phyloP scores from a whole-genome alignment of 2,329 filamentous ascomycete species.

The Rachicladosporium sp. region DNA sequence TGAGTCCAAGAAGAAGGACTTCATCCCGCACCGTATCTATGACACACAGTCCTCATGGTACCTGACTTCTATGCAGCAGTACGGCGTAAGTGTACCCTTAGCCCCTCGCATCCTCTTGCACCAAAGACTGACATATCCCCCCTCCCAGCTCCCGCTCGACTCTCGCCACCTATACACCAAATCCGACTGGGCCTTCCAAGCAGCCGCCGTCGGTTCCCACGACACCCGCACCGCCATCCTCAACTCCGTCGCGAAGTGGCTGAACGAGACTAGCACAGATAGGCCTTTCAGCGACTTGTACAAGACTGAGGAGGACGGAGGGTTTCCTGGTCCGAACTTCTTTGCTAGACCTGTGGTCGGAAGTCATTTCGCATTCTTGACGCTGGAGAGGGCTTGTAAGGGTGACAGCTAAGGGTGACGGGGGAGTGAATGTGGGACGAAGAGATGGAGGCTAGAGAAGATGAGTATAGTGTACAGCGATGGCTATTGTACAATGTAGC shows the following conservation, averaged over 20 bases:
- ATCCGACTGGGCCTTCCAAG: slow-evolving; percentile 85
- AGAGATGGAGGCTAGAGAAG: too few species aligned
- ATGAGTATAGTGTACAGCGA: too few species aligned
- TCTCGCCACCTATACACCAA: slow-evolving; percentile 75
- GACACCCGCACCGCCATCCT: slow-evolving; percentile 59
- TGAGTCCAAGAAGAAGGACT: slow-evolving; percentile 20
- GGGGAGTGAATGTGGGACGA: background rate
- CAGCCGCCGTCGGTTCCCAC: slow-evolving; percentile 62
- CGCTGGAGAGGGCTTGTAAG: slow-evolving; percentile 62
- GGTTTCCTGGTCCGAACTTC: slow-evolving; percentile 62
- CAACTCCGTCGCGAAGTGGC: slow-evolving; percentile 62
- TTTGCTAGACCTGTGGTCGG: slow-evolving; percentile 75
- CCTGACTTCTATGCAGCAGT: slow-evolving; percentile 62
- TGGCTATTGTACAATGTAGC: too few species aligned
- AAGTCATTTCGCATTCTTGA: slow-evolving; percentile 74
- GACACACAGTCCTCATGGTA: slow-evolving; percentile 73
- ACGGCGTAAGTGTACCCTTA: slow-evolving; percentile 36
- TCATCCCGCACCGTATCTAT: slow-evolving; percentile 67
- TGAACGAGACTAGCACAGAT: slow-evolving; percentile 70
- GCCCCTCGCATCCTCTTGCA: background rate
- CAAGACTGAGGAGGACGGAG: slow-evolving; percentile 63
- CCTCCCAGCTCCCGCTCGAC: slow-evolving; percentile 53
- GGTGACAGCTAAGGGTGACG: slow-evolving; percentile 1
- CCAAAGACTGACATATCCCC: background rate
- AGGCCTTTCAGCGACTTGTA: slow-evolving; percentile 72